Conservation (phyloP, 169 alveolate genomes). For the Amoebophrya sp. region DNA sequence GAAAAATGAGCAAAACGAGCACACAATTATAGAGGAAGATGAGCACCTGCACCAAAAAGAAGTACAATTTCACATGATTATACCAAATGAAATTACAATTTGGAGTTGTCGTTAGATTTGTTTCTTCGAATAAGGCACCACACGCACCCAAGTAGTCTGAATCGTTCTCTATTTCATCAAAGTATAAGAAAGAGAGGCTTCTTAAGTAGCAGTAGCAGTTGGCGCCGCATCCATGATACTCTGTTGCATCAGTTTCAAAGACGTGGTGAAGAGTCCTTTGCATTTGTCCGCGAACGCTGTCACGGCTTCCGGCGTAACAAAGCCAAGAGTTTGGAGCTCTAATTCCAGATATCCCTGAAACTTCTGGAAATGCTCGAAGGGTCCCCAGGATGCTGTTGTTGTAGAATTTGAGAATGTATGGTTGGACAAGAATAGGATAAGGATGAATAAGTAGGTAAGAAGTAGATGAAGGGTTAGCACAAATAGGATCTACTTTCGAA, state of each 20-base stretch:
- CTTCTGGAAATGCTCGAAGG: slow-evolving; percentile 24
- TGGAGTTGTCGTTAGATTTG: too few relatives aligned
- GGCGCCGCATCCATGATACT: background rate
- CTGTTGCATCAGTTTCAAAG: background rate
- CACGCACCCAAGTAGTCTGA: too few relatives aligned
- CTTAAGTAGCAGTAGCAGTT: background rate
- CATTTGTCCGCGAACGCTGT: background rate
- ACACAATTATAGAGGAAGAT: too few relatives aligned
- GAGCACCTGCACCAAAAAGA: too few relatives aligned
- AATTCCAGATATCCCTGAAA: background rate
- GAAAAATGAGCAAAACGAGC: too few relatives aligned
- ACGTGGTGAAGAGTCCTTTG: background rate
- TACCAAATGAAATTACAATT: too few relatives aligned
- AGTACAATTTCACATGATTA: too few relatives aligned
- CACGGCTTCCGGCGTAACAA: background rate
- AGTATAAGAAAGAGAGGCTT: too few relatives aligned
- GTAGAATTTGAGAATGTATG: background rate
- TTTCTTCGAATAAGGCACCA: too few relatives aligned
- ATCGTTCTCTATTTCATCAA: too few relatives aligned
- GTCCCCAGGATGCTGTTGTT: background rate
- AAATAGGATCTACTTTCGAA: too few relatives aligned
- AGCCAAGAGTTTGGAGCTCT: background rate
- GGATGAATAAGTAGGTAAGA: background rate
- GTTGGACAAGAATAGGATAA: background rate
- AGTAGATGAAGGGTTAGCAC: too few relatives aligned